These are phyloP conservation scores for Trichoderma simmonsii DNA, from an alignment of 2,329 filamentous ascomycete species.

Conservation along the genomic window DNA sequence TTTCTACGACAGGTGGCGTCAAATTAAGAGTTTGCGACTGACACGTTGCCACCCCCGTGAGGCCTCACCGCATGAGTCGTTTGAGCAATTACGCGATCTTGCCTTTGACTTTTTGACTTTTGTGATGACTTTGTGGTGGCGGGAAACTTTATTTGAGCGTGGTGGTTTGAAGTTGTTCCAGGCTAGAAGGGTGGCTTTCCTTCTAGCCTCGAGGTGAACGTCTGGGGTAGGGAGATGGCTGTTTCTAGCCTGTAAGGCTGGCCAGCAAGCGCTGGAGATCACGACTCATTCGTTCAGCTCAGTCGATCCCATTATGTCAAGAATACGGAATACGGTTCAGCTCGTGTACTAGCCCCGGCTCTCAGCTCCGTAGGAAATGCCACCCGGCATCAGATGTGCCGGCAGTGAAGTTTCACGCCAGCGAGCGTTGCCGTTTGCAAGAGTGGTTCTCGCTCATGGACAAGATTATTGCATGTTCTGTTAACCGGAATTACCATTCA, in stretches of 20 bases:
- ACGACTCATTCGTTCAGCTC: neutral
- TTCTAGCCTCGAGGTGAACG: neutral
- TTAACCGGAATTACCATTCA: too few species aligned
- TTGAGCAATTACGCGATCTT: neutral
- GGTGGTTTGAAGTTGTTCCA: neutral
- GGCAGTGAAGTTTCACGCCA: too few species aligned
- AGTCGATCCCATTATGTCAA: neutral
- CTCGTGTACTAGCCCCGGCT: neutral
- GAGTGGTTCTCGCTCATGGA: too few species aligned
- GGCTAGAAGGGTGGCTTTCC: neutral
- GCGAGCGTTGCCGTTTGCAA: too few species aligned
- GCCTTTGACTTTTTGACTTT: neutral
- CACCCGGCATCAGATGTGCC: too few species aligned
- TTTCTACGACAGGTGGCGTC: neutral
- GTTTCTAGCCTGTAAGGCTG: neutral
- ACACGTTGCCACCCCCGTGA: neutral
- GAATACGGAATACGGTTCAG: neutral
- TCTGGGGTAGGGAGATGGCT: neutral
- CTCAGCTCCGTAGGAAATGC: too few species aligned
- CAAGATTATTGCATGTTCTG: too few species aligned
- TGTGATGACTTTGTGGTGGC: neutral
- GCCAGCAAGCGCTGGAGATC: neutral
- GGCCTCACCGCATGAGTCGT: neutral
- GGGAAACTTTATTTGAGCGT: neutral
- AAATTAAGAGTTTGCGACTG: neutral